Base-by-base conservation (phyloP, 768 basidiomycete genomes). In the Solioccasus polychromus region DNA sequence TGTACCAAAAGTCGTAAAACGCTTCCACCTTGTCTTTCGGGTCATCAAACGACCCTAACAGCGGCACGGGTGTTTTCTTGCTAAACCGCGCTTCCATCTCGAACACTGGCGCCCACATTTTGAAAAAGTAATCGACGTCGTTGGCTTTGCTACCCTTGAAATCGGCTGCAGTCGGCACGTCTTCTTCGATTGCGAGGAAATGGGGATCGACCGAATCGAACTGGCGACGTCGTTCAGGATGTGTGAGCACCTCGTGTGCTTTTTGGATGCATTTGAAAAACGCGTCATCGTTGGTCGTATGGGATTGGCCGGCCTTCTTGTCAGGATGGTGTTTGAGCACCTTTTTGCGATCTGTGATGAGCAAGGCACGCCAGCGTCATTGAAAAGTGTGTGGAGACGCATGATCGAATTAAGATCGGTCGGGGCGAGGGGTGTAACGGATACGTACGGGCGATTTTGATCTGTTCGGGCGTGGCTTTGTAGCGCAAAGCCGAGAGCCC, bases 251-350 rank as follows among this genome's bases (percentile, higher is more conserved):
- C 57, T 99, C 96, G 69, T 88, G 80, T n/a, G 95, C 95, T 69
- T 99, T 99, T 71, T 90, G 85, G 55, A 99, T 98, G 67, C 96
- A 99, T 71, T 99, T 99, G 88, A 99, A 99, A 77, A 99, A 98
- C 0, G 84, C 85, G 59, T 99, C 95, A 67, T 97, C 94, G 72
- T 98, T 95, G 47, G 90, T 85, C 58, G 89, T 88, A 57, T 83
- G 81, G 28, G 80, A 79, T 28, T 77, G 69, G 35, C 79, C 82
- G 22, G 86, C 79, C 66, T 98, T 97, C 72, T 98, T 97, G 72
- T 98, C 94, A 0, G 94, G 94, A 65, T 98, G 94, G 69, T 98
- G 94, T 63, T 92, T 93, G 40, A 98, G 83, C n/a, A 96, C 94
- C 72, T 96, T 98, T 76, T 94, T 92, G 59, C 92, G 90, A 75